phyloP scores from a whole-genome alignment of 2,329 filamentous ascomycete genomes.

The Pseudocercospora fijiensis region DNA sequence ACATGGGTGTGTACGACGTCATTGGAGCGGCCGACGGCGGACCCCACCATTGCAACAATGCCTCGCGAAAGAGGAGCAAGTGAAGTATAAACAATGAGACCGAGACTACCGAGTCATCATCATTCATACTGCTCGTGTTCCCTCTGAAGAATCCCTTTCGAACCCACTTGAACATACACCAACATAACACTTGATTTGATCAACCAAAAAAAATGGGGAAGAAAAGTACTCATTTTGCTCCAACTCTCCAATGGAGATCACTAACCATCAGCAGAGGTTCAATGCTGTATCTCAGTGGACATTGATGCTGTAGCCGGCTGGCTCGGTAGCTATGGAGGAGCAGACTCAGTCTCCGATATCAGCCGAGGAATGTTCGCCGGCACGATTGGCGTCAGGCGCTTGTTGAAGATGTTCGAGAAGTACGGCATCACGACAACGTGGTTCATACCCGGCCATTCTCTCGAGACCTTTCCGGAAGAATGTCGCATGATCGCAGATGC shows the following conservation, averaged over 20 bases:
- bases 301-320: constrained; percentile 75
- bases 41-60: constrained; percentile 12
- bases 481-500: constrained; percentile 61
- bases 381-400: constrained; percentile 62
- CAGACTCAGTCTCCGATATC: constrained; percentile 71
- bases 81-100: constrained; percentile 8
- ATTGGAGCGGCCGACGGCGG: constrained; percentile 6
- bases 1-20: constrained; percentile 11
- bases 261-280: constrained; percentile 29
- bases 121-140: not conserved
- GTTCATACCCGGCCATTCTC: constrained; percentile 64
- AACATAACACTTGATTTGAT: too few species aligned
- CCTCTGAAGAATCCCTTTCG: not conserved
- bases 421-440: constrained; percentile 69
- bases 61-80: constrained; percentile 7
- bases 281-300: constrained; percentile 54
- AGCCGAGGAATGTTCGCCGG: constrained; percentile 63
- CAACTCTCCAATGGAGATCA: not conserved
- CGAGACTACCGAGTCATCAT: not conserved
- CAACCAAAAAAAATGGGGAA: constrained; percentile 9
- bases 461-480: constrained; percentile 67
- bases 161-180: not conserved
- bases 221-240: constrained; percentile 5
- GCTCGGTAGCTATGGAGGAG: constrained; percentile 72
- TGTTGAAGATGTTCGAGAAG: constrained; percentile 70